phyloP scores from a whole-genome alignment of 768 basidiomycete genomes.

The Stropharia rugosoannulata region DNA sequence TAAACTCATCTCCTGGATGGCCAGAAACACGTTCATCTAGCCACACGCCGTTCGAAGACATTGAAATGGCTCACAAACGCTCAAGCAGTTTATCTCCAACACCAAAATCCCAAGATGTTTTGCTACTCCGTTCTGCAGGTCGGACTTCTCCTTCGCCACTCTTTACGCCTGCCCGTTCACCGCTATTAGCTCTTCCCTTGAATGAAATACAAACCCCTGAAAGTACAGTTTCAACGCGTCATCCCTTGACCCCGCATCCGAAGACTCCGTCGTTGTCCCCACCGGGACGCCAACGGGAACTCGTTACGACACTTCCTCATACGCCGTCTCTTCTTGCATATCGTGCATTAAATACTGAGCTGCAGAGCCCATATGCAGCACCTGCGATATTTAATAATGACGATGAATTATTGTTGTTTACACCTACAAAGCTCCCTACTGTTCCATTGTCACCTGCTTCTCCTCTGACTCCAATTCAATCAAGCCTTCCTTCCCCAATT shows the following conservation, averaged over 20 bases:
- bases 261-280: conserved; percentile 7
- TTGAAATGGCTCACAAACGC: neutral
- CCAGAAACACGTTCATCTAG: conserved; percentile 7
- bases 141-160: too few species aligned
- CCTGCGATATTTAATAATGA: neutral
- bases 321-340: neutral
- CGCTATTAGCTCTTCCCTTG: neutral
- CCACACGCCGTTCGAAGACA: conserved; percentile 3
- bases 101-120: conserved; percentile 11
- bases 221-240: neutral
- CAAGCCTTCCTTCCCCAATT: neutral
- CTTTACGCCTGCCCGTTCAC: conserved; percentile 3
- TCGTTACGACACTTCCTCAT: neutral
- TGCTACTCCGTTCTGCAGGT: conserved; percentile 9
- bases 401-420: conserved; percentile 12
- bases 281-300: neutral
- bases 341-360: neutral
- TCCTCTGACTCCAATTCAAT: conserved; percentile 1
- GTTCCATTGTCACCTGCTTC: neutral
- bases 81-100: neutral
- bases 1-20: conserved; percentile 6
- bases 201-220: neutral
- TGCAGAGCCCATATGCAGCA: neutral
- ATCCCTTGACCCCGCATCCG: neutral
- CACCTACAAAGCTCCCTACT: conserved; percentile 4